phyloP scores from a whole-genome alignment of 768 basidiomycete genomes.

The Dacryopinax spathularia region DNA sequence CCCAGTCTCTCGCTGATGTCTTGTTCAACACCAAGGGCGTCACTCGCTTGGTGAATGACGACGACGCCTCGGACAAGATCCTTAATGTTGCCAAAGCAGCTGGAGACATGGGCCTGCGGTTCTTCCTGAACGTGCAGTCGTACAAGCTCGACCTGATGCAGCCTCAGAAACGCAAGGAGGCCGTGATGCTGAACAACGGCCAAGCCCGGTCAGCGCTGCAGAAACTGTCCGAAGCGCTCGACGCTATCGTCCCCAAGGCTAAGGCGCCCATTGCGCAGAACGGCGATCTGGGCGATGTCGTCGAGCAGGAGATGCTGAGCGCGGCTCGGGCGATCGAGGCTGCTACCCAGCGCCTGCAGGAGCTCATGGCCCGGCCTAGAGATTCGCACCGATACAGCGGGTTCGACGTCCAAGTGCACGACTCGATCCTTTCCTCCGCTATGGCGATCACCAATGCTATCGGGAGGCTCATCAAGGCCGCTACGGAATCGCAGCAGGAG shows the following conservation, averaged over 20 bases:
- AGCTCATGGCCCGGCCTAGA: constrained; percentile 80
- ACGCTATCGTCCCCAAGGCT: constrained; percentile 70
- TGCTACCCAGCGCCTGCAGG: constrained; percentile 78
- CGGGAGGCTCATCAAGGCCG: constrained; percentile 84
- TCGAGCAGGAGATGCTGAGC: constrained; percentile 89
- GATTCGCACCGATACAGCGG: constrained; percentile 79
- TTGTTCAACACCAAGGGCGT: constrained; percentile 90
- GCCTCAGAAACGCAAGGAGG: constrained; percentile 52
- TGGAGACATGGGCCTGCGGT: constrained; percentile 76
- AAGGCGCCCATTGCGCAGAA: constrained; percentile 38
- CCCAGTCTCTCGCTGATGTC: constrained; percentile 84
- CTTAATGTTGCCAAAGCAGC: constrained; percentile 67
- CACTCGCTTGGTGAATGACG: constrained; percentile 78
- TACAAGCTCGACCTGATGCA: constrained; percentile 80
- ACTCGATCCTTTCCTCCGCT: constrained; percentile 85
- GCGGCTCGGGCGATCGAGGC: constrained; percentile 87
- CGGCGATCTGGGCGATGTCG: constrained; percentile 89
- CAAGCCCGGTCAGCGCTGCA: constrained; percentile 69
- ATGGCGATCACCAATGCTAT: constrained; percentile 94
- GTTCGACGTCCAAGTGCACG: constrained; percentile 91
- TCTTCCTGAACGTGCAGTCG: constrained; percentile 92
- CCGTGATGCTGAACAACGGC: constrained; percentile 80
- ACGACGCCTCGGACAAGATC: constrained; percentile 85
- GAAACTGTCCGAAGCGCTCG: constrained; percentile 77
- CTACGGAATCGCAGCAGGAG: constrained; percentile 95